phyloP scores from a whole-genome alignment of 192 early-diverging fungal species.

The Rhizophagus sp. region DNA sequence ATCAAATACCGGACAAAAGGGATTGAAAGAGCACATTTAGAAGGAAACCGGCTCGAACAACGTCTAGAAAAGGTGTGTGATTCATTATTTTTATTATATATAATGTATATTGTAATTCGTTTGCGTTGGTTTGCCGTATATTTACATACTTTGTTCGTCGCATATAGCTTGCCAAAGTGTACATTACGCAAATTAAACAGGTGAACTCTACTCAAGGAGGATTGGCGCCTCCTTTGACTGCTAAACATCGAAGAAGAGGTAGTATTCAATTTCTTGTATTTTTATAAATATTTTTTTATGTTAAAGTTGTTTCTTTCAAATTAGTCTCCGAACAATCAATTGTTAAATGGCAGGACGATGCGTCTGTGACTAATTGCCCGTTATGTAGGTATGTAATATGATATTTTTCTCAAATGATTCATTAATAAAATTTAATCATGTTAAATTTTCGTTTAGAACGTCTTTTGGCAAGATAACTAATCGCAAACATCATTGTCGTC shows the following conservation, averaged over 20 bases:
- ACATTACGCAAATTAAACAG: constrained; percentile 30
- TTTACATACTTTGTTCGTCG: constrained; percentile 4
- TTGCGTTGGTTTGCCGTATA: background rate
- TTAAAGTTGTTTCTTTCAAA: background rate
- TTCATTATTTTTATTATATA: too few species aligned
- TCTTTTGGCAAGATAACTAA: constrained; percentile 55
- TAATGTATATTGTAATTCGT: too few species aligned
- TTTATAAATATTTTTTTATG: background rate
- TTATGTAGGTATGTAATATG: constrained; percentile 43
- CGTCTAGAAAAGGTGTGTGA: constrained; percentile 64
- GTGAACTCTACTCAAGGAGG: constrained; percentile 35
- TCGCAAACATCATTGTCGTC: constrained; percentile 71
- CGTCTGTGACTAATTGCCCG: constrained; percentile 39
- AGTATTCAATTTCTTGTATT: background rate
- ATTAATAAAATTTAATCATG: background rate
- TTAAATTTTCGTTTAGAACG: constrained; percentile 26
- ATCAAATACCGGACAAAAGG: constrained; percentile 50
- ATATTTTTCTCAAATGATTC: too few species aligned
- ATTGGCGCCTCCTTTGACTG: constrained; percentile 39
- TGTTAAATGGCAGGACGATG: constrained; percentile 55
- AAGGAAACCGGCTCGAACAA: constrained; percentile 72
- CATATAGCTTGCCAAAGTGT: constrained; percentile 30
- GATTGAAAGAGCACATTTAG: constrained; percentile 61
- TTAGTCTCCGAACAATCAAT: constrained; percentile 44
- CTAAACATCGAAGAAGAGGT: constrained; percentile 43